Evolutionary conservation across 352 stramenopile species (phyloP), one percentile per base, ranked within the genome.

Genomic region (Halophytophthora batemanensis): DNA sequence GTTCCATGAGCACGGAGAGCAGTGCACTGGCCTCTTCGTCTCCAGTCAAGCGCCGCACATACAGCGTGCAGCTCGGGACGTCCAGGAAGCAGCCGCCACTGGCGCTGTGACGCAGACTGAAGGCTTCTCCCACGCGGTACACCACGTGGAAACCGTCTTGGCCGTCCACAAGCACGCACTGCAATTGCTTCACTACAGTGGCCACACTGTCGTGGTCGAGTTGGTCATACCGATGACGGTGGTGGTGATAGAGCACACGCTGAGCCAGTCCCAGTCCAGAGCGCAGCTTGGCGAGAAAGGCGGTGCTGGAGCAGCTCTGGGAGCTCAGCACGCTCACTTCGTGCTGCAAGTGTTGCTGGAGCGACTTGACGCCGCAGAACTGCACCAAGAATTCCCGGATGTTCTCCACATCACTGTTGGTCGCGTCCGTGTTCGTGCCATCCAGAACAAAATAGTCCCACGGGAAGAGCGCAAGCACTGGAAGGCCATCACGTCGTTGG

Each of bases 1-100:
- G 13, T 31, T 87, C 77, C 51, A 83, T 71, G 28, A 92, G 56
- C 17, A 82, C 66, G 2, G 70, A 42, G 45, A 79, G 87, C 22
- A 87, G 58, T 0, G 28, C 40, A 41, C 45, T 64, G 10, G 54
- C 58, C 56, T 82, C 67, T 36, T 68, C 69, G 12, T 69, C 56
- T 18, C 46, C 50, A n/a, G 50, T 45, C 17, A 51, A 25, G n/a
- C 46, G 51, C 21, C 72, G 50, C 23, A 84, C 44, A 31, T 83
- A 83, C 23, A 83, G 21, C 11, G 58, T 66, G 7, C 40, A 61
- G 2, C 48, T 53, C 15, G 55, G 50, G 17, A 59, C 35, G 42
- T 89, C 76, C 14, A 87, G 28, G 44, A 82, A 87, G 46, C 74
- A 86, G 15, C 51, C 18, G 17, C 53, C 51, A 36, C 59, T 39